Base-by-base conservation (phyloP, 148 eudicot genomes). In the Agrostemma githago region DNA sequence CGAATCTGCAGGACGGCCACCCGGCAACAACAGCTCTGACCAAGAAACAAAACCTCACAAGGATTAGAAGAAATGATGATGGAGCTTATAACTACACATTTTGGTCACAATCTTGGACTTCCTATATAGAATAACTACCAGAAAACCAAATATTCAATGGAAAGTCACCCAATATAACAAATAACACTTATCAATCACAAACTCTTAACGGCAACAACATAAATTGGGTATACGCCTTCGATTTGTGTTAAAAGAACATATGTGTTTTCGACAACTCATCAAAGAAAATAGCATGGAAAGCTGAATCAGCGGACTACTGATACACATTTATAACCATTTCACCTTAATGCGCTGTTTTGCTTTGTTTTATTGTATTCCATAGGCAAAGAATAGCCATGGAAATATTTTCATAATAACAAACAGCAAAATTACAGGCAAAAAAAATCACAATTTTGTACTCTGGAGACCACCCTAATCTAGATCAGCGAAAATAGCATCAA, bases 21-120 rank as follows among this genome's bases (percentile, higher is more conserved):
- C 80, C 4, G 83, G 82, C 15, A 66, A 48, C 39, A 81, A 76
- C 64, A 90, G 72, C n/a, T 89, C 97, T 92, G 86, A 62, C 21
- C 38, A 76, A 73, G 34, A n/a, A 59, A 66, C n/a, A 60, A 71
- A 72, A 72, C n/a, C 42, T 44, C 16, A 12, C 48, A 3, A 75
- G 79, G 57, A 58, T 57, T 37, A 15, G 37, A 40, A 44, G 8
- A 74, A 40, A 7, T 34, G 17, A 7, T 34, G 17, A 46, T 3
- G 34, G 34, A 48, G 4, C 37, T 7, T 4, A 42, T 41, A 67
- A 15, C 40, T 48, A 19, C 72, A 21, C 37, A 46, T 43, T 43
- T 40, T 19, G 48, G 57, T 10, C 1, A 48, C 19, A 69, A 20
- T 10, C 14, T 51, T 51, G 56, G 56, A 51, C 12, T 48, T 19